These are phyloP conservation scores for Cystobasidium onofrii DNA, from an alignment of 768 basidiomycete species.

Conservation along the genomic window DNA sequence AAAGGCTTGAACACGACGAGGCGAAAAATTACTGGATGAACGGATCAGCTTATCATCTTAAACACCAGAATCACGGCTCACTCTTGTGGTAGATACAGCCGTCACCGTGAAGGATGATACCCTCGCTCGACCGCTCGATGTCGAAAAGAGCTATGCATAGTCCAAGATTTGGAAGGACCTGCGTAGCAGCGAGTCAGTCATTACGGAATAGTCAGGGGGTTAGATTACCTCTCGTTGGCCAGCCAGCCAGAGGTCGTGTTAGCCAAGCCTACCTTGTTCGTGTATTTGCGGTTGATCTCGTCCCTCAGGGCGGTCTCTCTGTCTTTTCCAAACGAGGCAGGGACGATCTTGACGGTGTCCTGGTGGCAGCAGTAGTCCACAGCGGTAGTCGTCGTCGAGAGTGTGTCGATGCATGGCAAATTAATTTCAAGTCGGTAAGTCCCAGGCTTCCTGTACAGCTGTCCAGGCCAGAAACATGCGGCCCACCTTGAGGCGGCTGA, in stretches of 20 bases:
- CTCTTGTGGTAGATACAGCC: slow-evolving; percentile 92
- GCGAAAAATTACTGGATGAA: slow-evolving; percentile 64
- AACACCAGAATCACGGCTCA: too few relatives aligned
- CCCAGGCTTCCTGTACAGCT: too few relatives aligned
- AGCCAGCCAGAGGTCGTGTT: too few relatives aligned
- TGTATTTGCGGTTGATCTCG: slow-evolving; percentile 90
- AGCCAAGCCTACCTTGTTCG: slow-evolving; percentile 54
- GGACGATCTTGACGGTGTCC: slow-evolving; percentile 87
- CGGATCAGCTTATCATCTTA: background rate
- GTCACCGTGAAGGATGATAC: slow-evolving; percentile 88
- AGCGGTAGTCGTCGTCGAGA: too few relatives aligned
- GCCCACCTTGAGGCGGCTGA: slow-evolving; percentile 23
- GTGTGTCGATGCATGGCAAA: too few relatives aligned
- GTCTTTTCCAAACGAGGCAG: slow-evolving; percentile 71
- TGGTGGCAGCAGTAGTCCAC: slow-evolving; percentile 46
- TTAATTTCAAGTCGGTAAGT: too few relatives aligned
- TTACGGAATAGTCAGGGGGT: too few relatives aligned
- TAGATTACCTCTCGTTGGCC: too few relatives aligned
- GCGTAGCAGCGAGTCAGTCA: too few relatives aligned
- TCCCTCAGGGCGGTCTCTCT: slow-evolving; percentile 69
- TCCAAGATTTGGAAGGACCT: slow-evolving; percentile 79
- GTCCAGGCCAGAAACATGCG: too few relatives aligned
- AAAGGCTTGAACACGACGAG: slow-evolving; percentile 89
- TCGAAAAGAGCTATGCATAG: slow-evolving; percentile 87
- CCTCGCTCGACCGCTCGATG: slow-evolving; percentile 73